A percentile compares a stretch with the other conserved stretches of the same genome.
Conservation (phyloP, 2,329 filamentous ascomycete species). For the Cryphonectria radicalis region DNA sequence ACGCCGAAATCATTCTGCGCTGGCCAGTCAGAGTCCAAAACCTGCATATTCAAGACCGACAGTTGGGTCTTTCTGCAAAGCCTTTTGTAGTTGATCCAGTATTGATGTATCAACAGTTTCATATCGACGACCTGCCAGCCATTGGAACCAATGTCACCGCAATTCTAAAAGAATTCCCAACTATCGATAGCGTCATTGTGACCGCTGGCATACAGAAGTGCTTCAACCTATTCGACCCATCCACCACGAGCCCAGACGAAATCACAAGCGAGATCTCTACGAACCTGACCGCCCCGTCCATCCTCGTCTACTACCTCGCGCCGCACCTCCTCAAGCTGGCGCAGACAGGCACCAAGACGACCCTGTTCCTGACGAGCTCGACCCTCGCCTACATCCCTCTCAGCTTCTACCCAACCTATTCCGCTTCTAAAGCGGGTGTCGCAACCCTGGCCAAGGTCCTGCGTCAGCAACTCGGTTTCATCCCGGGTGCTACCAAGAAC, state of each 20-base stretch:
- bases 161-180: not conserved
- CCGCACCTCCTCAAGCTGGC: not conserved
- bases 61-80: no score
- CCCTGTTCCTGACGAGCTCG: not conserved
- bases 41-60: no score
- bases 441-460: not conserved
- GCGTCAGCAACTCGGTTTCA: not conserved
- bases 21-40: not conserved
- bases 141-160: not conserved
- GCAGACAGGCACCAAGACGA: constrained; percentile 1
- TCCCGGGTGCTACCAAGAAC: no score
- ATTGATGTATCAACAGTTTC: not conserved
- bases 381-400: constrained; percentile 1
- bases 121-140: not conserved
- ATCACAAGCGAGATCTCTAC: not conserved
- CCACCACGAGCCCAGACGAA: not conserved
- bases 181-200: constrained; percentile 1
- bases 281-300: not conserved
- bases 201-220: not conserved
- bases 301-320: constrained; percentile 2
- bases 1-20: not conserved
- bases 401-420: constrained; percentile 2
- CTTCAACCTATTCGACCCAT: not conserved
- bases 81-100: no score
- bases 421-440: not conserved